Conservation (phyloP, 305 asterid species). For the Fraxinus sp. region DNA sequence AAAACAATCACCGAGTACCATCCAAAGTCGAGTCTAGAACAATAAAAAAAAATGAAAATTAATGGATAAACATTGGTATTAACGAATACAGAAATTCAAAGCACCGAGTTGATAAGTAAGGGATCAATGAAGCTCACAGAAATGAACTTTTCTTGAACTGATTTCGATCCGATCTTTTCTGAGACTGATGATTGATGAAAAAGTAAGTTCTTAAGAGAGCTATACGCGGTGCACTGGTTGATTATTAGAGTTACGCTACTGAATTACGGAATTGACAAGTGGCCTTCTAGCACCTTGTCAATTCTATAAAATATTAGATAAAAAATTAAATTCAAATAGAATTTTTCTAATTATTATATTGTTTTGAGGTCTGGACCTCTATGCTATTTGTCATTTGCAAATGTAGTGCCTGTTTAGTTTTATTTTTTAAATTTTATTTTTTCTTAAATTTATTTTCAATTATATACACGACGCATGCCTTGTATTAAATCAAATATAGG, state of each 20-base stretch:
- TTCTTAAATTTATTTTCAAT: too few relatives aligned
- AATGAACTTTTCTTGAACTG: slow-evolving; percentile 8
- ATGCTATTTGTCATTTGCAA: too few relatives aligned
- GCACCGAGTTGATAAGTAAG: background rate
- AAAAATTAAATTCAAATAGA: too few relatives aligned
- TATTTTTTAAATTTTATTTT: too few relatives aligned
- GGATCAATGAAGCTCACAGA: slow-evolving; percentile 23
- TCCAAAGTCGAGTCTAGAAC: background rate
- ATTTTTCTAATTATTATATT: too few relatives aligned
- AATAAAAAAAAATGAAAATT: background rate
- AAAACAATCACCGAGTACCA: background rate
- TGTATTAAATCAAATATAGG: too few relatives aligned
- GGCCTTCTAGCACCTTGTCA: too few relatives aligned
- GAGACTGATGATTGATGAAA: background rate
- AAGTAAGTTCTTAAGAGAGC: background rate
- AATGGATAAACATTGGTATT: background rate
- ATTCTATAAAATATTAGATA: too few relatives aligned
- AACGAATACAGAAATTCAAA: background rate
- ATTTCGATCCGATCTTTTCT: slow-evolving; percentile 30
- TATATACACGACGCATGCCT: too few relatives aligned
- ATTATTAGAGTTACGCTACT: too few relatives aligned
- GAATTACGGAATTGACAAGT: too few relatives aligned
- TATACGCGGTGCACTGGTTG: slow-evolving; percentile 24
- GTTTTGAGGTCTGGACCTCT: background rate
- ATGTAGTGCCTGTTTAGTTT: too few relatives aligned